Base-by-base conservation (phyloP, 1,139 yeast species). In the Scheffersomyces quercinus region DNA sequence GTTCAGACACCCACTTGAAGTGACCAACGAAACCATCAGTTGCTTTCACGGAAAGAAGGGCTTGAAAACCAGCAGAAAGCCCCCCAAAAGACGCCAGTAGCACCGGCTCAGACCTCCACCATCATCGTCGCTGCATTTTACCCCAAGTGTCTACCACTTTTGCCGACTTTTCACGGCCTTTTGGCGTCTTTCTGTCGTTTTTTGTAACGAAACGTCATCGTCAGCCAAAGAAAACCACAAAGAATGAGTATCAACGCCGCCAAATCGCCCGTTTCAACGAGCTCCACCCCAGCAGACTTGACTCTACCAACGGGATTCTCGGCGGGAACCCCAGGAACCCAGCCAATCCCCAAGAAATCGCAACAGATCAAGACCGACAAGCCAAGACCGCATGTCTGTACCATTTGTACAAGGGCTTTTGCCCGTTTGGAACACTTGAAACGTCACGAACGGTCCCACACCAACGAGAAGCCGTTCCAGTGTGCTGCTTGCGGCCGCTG, bases 321-420 rank as follows among this genome's bases (percentile, higher is more conserved):
- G 8, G 35, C 35, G 6, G 24, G 15, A n/a, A 31, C 24, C n/a
- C 35, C 35, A 10, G 35, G 35, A n/a, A 65, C 72, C 30, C 85
- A 83, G 61, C 96, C 95, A 11, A 88, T 89, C 37, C 97, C 97
- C 29, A 85, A 87, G 55, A 89, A 89, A 59, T 85, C 95, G 8
- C 84, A 88, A 42, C 79, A 84, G 51, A 85, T 88, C 57, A 87
- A 89, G 63, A 88, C 93, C 0, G 89, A 86, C 59, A 64, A 64
- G 35, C 68, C 67, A 35, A 59, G 72, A 41, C 61, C 68, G 6
- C 65, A 60, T 30, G 60, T 50, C 53, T 74, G 55, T 51, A 55
- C 57, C 38, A 56, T 64, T 33, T 64, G 69, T 40, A 64, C 69
- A 15, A 49, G 69, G 12, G 69, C 66, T 10, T 64, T 64, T 53